A percentile compares a stretch with the other conserved stretches of the same genome.
phyloP scores from a whole-genome alignment of 768 basidiomycete genomes.

The Boletus rubropictus region DNA sequence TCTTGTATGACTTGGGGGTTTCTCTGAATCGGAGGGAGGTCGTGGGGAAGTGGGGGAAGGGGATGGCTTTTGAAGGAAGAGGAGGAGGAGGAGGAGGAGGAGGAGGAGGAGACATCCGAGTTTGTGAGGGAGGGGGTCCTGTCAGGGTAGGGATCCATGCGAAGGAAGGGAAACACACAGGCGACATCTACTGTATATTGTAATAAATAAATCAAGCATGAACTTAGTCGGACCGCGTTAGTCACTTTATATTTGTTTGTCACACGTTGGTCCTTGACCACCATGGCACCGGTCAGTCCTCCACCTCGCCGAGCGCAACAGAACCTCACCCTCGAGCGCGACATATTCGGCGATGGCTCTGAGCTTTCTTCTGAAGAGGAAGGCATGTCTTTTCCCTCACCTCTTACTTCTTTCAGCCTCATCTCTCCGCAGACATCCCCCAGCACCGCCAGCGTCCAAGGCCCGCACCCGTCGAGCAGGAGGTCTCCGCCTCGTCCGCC shows the following conservation, averaged over 20 bases:
- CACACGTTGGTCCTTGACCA: not conserved
- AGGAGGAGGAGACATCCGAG: slow-evolving; percentile 25
- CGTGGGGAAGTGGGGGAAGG: slow-evolving; percentile 17
- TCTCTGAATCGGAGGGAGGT: not conserved
- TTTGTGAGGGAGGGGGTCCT: slow-evolving; percentile 26
- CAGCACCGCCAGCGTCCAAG: slow-evolving; percentile 37
- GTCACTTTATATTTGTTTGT: slow-evolving; percentile 13
- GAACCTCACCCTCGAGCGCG: slow-evolving; percentile 45
- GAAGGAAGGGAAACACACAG: slow-evolving; percentile 14
- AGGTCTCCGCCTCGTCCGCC: slow-evolving; percentile 32
- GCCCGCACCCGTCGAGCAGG: slow-evolving; percentile 31
- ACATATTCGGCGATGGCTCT: slow-evolving; percentile 81
- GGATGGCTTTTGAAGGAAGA: slow-evolving; percentile 16
- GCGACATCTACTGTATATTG: not conserved
- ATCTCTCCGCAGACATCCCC: slow-evolving; percentile 34
- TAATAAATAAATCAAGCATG: no score
- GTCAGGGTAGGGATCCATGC: slow-evolving; percentile 22
- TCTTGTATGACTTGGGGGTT: not conserved
- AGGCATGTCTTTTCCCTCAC: slow-evolving; percentile 19
- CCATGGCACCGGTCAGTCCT: slow-evolving; percentile 13
- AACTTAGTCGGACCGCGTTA: not conserved
- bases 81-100: slow-evolving; percentile 15
- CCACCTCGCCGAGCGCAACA: not conserved
- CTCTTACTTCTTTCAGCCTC: not conserved
- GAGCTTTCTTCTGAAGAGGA: slow-evolving; percentile 79